Evolutionary conservation across 768 basidiomycete species (phyloP), one percentile per base, ranked within the genome.

Genomic region (Glaciozyma antarctica): DNA sequence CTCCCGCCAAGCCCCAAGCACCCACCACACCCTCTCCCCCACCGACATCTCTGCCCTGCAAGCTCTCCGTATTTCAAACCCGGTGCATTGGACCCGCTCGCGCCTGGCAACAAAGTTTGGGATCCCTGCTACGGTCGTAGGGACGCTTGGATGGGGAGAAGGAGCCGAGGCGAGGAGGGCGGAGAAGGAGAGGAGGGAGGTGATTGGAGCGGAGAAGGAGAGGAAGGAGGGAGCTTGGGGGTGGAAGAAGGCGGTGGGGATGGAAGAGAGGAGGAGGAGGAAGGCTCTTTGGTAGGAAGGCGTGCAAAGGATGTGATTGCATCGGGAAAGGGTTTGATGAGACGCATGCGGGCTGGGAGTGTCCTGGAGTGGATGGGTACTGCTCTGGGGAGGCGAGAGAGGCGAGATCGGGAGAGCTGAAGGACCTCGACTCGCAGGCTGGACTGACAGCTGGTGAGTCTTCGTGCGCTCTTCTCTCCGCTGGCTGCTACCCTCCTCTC

Each of bases 81-180:
- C 71, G 2, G 13, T n/a, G 17, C 5, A 16, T 17, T 67, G 69
- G 69, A 67, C 71, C 17, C 52, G 68, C 12, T 41, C 55, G 2
- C 47, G 51, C 44, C 58, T 72, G 61, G 71, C 71, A 28, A n/a
- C 30, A 47, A 65, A 68, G 26, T 72, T 67, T 24, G 64, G 64
- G 47, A 48, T 72, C 34, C 47, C 64, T 6, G 63, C 51, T 8
- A 24, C 58, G 28, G 66, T 66, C 47, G 71, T 72, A 24, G 68
- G 49, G 2, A 60, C 41, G 44, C 21, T 65, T 8, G 68, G 71
- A 13, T 72, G 57, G 44, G 71, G 71, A 4, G 60, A 65, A 13
- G 65, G 63, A 0, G 5, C 15, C 15, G 66, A 70, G 21, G 66
- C 66, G 48, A 53, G 58, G 19, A 1, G 8, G 48, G 62, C 47